phyloP scores from a whole-genome alignment of 2,329 filamentous ascomycete species.

The Penicillium sp. region DNA sequence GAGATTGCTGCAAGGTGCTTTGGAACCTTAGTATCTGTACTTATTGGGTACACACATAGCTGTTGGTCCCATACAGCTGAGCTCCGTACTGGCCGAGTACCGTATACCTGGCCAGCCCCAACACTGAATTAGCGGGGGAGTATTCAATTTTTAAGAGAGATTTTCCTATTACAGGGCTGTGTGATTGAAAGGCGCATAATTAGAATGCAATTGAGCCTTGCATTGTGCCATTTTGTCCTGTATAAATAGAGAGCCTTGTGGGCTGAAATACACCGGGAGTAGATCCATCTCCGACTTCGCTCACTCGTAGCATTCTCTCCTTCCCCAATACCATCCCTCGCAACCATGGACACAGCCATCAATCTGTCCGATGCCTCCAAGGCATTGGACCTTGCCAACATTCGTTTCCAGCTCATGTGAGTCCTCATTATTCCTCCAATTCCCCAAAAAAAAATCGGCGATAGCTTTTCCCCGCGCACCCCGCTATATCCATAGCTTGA shows the following conservation, averaged over 20 bases:
- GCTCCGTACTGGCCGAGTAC: slow-evolving; percentile 14
- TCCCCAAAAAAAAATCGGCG: background rate
- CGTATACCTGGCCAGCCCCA: slow-evolving; percentile 3
- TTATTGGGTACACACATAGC: background rate
- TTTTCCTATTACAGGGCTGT: background rate
- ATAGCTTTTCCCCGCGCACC: slow-evolving; percentile 9
- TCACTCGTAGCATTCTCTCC: slow-evolving; percentile 1
- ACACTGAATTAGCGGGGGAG: background rate
- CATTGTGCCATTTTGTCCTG: background rate
- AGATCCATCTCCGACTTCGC: slow-evolving; percentile 1
- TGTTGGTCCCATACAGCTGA: background rate
- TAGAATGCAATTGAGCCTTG: background rate
- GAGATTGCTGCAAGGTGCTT: slow-evolving; percentile 13
- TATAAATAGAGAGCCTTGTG: background rate
- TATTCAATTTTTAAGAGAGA: background rate
- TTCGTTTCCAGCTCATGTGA: slow-evolving; percentile 91
- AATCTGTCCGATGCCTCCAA: slow-evolving; percentile 82
- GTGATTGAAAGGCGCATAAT: background rate
- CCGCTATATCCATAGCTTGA: slow-evolving; percentile 1
- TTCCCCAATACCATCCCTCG: slow-evolving; percentile 12
- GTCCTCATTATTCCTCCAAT: slow-evolving; percentile 29
- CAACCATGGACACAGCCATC: slow-evolving; percentile 81
- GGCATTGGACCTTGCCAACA: slow-evolving; percentile 86
- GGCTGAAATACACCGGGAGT: background rate
- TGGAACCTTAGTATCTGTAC: background rate